phyloP scores from a whole-genome alignment of 345 rosid species.

The Rhizophora mangle region DNA sequence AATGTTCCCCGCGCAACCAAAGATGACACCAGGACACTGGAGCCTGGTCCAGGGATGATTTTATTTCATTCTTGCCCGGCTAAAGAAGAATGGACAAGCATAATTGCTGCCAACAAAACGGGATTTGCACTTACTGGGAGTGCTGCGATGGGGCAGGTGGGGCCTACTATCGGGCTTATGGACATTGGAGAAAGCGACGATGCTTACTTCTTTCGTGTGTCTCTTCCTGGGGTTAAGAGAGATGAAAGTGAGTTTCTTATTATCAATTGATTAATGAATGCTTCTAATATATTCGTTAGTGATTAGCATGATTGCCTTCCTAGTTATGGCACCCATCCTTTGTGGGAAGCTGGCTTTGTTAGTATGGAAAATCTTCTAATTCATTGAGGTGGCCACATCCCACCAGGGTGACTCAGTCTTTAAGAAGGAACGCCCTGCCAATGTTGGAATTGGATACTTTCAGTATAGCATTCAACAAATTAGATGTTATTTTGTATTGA shows the following conservation, averaged over 20 bases:
- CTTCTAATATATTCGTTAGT: background rate
- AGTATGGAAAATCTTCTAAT: no score
- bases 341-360: no score
- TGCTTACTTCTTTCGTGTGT: conserved; percentile 17
- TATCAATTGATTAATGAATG: background rate
- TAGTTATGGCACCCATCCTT: no score
- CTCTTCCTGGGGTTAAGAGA: conserved; percentile 19
- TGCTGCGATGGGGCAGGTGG: conserved; percentile 14
- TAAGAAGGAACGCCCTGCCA: no score
- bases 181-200: conserved; percentile 23
- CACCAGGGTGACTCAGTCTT: no score
- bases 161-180: conserved; percentile 10
- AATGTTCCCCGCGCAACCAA: conserved; percentile 1
- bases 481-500: no score
- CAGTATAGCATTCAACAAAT: no score
- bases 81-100: background rate
- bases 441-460: no score
- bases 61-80: conserved; percentile 3
- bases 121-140: conserved; percentile 12
- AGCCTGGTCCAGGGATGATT: conserved; percentile 7
- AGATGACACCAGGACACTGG: conserved; percentile 18
- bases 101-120: background rate
- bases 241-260: conserved; percentile 15
- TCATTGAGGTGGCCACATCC: no score
- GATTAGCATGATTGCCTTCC: background rate